A percentile compares a stretch with the other conserved stretches of the same genome.
Evolutionary conservation across 2,329 filamentous ascomycete genomes (phyloP).

Genomic region (Sclerotiophoma versabilis): DNA sequence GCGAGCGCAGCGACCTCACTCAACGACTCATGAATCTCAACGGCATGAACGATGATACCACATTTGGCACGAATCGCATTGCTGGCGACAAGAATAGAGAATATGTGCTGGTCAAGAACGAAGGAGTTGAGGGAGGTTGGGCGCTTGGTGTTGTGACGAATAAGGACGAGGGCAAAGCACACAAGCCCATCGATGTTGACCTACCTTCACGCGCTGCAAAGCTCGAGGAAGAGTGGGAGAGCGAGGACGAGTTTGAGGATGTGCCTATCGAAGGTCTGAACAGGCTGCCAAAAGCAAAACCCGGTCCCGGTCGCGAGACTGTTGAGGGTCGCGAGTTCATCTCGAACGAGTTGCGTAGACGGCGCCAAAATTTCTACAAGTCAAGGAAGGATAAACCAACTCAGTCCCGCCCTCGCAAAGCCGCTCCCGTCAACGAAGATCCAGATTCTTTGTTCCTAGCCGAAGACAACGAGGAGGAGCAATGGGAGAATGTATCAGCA

Average conservation of each 20-base stretch:
- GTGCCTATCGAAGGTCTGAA: conserved; percentile 91
- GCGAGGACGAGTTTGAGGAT: conserved; percentile 87
- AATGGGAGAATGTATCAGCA: conserved; percentile 49
- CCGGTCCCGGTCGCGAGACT: conserved; percentile 36
- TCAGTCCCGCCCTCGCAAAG: conserved; percentile 24
- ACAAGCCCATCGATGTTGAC: conserved; percentile 94
- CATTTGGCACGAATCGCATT: conserved; percentile 71
- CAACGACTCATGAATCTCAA: conserved; percentile 94
- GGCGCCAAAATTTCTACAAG: conserved; percentile 57
- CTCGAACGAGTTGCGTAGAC: conserved; percentile 50
- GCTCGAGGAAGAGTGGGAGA: conserved; percentile 69
- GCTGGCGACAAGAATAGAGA: conserved; percentile 88
- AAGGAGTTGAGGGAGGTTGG: conserved; percentile 94
- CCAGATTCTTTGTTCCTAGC: conserved; percentile 65
- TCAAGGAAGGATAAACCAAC: conserved; percentile 42
- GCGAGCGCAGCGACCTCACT: conserved; percentile 91
- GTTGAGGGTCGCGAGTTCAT: conserved; percentile 46
- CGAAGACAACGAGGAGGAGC: conserved; percentile 52
- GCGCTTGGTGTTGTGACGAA: conserved; percentile 91
- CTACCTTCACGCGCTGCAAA: conserved; percentile 56
- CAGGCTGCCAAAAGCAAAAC: conserved; percentile 70
- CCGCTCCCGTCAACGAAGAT: conserved; percentile 44
- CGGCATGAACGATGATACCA: conserved; percentile 82
- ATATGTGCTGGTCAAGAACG: conserved; percentile 95
- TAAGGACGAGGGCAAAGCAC: conserved; percentile 78